A percentile compares a stretch with the other conserved stretches of the same genome.
phyloP scores from a whole-genome alignment of 1,284 basidiomycete genomes.

The Volvariella volvacea region DNA sequence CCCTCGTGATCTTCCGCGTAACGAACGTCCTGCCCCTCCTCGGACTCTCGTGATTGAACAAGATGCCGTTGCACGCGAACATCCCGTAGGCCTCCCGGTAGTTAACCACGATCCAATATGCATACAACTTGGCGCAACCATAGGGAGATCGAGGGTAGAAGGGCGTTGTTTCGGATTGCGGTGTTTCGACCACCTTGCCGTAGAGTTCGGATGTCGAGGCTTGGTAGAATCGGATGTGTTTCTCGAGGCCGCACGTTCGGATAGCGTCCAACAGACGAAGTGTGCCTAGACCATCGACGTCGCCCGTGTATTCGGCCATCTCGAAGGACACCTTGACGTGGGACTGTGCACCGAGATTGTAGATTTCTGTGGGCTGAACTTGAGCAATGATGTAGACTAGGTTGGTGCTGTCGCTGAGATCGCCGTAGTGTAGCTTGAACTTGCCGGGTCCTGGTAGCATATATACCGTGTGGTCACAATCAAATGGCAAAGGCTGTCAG shows the following conservation, averaged over 20 bases:
- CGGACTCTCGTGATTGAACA: conserved; percentile 94
- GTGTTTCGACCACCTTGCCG: conserved; percentile 87
- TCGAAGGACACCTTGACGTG: conserved; percentile 97
- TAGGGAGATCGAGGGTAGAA: conserved; percentile 93
- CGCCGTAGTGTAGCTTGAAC: conserved; percentile 88
- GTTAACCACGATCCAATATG: conserved; percentile 87
- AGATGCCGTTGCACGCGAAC: conserved; percentile 86
- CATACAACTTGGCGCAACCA: conserved; percentile 86
- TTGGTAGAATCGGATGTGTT: conserved; percentile 86
- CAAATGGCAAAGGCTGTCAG: conserved; percentile 4
- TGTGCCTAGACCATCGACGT: conserved; percentile 88
- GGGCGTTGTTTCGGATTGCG: conserved; percentile 87
- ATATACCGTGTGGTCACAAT: conserved; percentile 1
- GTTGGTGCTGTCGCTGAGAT: conserved; percentile 88
- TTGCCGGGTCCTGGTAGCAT: conserved; percentile 54
- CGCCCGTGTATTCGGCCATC: conserved; percentile 94
- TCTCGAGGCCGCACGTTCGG: conserved; percentile 84
- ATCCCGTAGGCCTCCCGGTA: conserved; percentile 90
- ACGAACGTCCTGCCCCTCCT: conserved; percentile 89
- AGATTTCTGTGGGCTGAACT: conserved; percentile 88
- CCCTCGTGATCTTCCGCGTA: conserved; percentile 86
- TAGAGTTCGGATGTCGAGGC: conserved; percentile 93
- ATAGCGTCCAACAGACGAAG: conserved; percentile 89
- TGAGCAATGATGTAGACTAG: conserved; percentile 90
- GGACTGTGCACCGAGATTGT: conserved; percentile 94